Conservation (phyloP, 1,284 basidiomycete genomes). For the Marasmius fiardii region DNA sequence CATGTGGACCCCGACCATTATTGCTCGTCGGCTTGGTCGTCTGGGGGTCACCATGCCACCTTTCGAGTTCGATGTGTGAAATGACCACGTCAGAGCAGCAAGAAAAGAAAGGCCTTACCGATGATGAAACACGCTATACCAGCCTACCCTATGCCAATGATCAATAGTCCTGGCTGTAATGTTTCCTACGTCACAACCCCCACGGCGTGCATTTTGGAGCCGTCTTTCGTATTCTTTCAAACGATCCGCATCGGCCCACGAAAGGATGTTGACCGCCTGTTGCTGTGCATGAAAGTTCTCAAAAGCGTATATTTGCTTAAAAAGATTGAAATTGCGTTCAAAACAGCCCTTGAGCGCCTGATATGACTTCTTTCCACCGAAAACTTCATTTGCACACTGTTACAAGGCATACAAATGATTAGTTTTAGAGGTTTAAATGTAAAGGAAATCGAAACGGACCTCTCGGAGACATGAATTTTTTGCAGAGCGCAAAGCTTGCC, state of each 20-base stretch:
- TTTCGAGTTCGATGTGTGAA: constrained; percentile 19
- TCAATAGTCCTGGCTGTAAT: constrained; percentile 67
- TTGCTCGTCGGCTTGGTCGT: constrained; percentile 42
- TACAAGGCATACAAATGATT: no score
- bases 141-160: constrained; percentile 70
- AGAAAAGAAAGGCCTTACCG: constrained; percentile 35
- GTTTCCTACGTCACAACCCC: constrained; percentile 65
- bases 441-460: constrained; percentile 33
- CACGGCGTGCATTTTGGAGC: constrained; percentile 56
- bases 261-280: constrained; percentile 34
- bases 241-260: constrained; percentile 50
- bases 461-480: constrained; percentile 78
- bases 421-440: neutral
- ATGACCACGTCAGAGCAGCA: constrained; percentile 9
- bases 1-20: constrained; percentile 26
- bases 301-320: constrained; percentile 73
- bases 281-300: constrained; percentile 48
- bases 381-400: constrained; percentile 66
- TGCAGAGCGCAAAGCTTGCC: constrained; percentile 66
- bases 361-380: constrained; percentile 70
- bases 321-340: constrained; percentile 75
- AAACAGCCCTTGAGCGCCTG: constrained; percentile 79
- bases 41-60: constrained; percentile 62
- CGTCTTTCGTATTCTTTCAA: constrained; percentile 63
- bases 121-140: constrained; percentile 66